A percentile compares a stretch with the other conserved stretches of the same genome.
Evolutionary conservation across 768 basidiomycete species (phyloP).

Genomic region (Rhizopogon sp.): DNA sequence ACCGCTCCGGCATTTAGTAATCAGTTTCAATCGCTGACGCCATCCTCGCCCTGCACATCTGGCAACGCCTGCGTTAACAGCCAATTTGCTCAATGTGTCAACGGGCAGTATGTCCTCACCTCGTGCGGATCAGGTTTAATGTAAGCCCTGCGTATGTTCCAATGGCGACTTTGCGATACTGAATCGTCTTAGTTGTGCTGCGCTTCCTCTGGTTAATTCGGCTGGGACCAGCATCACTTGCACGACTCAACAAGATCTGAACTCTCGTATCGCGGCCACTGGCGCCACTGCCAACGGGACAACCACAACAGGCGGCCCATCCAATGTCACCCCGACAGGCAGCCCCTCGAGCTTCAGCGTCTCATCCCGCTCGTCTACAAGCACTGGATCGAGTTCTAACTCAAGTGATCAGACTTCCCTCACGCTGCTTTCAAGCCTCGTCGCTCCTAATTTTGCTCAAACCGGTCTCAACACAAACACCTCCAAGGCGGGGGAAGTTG

Average conservation of each 20-base stretch:
- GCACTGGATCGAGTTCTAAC: conserved; percentile 11
- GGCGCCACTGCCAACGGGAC: conserved; percentile 18
- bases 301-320: conserved; percentile 2
- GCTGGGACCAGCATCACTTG: conserved; percentile 49
- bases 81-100: conserved; percentile 53
- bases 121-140: conserved; percentile 13
- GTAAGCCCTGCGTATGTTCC: conserved; percentile 7
- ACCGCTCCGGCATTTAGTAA: conserved; percentile 10
- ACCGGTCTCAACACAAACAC: conserved; percentile 36
- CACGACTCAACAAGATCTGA: conserved; percentile 42
- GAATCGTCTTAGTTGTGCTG: conserved; percentile 19
- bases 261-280: conserved; percentile 41
- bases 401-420: conserved; percentile 20
- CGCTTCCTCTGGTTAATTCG: conserved; percentile 46
- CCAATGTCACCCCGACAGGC: conserved; percentile 7
- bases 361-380: conserved; percentile 11
- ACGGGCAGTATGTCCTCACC: conserved; percentile 31
- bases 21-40: conserved; percentile 12
- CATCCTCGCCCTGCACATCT: conserved; percentile 30
- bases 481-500: conserved; percentile 39
- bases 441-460: conserved; percentile 51
- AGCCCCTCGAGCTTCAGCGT: conserved; percentile 6
- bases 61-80: conserved; percentile 45
- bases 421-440: conserved; percentile 42
- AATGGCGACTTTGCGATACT: not conserved